A percentile compares a stretch with the other conserved stretches of the same genome.
These are phyloP conservation scores for Raffaelea deltoideospora DNA, from an alignment of 2,329 filamentous ascomycete genomes.

Conservation along the genomic window DNA sequence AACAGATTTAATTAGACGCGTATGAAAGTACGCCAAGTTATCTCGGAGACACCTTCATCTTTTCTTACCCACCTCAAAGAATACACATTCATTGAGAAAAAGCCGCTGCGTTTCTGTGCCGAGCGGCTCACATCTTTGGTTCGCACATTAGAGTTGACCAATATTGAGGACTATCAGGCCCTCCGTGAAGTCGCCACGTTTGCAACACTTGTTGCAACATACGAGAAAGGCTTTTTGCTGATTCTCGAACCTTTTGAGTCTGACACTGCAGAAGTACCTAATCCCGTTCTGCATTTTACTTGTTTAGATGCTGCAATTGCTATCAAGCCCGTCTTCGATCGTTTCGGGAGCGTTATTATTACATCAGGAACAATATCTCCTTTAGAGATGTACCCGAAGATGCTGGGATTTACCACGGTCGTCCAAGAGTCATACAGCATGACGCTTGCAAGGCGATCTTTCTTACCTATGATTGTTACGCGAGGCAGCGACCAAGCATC, in stretches of 20 bases:
- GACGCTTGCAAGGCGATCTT: constrained; percentile 88
- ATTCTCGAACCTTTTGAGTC: constrained; percentile 97
- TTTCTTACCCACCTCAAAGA: constrained; percentile 89
- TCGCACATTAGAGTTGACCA: constrained; percentile 85
- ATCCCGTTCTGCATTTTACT: constrained; percentile 92
- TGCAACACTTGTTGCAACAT: constrained; percentile 87
- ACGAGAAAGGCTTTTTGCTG: constrained; percentile 88
- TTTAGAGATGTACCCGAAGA: constrained; percentile 97
- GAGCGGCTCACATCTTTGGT: constrained; percentile 90
- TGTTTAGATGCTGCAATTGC: constrained; percentile 95
- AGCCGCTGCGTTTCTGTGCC: constrained; percentile 85
- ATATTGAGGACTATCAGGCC: constrained; percentile 94
- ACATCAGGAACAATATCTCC: constrained; percentile 96
- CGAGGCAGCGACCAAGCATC: constrained; percentile 86
- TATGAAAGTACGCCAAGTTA: constrained; percentile 96
- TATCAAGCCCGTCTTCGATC: constrained; percentile 93
- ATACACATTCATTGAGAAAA: constrained; percentile 94
- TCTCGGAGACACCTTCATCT: constrained; percentile 89
- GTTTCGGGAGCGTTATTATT: constrained; percentile 96
- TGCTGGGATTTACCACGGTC: constrained; percentile 85
- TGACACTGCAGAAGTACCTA: constrained; percentile 86
- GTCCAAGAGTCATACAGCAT: constrained; percentile 96
- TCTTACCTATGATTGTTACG: constrained; percentile 95
- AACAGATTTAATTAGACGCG: constrained; percentile 50
- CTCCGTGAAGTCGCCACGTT: constrained; percentile 96